These are phyloP conservation scores for Pisolithus orientalis DNA, from an alignment of 768 basidiomycete species.

Conservation along the genomic window DNA sequence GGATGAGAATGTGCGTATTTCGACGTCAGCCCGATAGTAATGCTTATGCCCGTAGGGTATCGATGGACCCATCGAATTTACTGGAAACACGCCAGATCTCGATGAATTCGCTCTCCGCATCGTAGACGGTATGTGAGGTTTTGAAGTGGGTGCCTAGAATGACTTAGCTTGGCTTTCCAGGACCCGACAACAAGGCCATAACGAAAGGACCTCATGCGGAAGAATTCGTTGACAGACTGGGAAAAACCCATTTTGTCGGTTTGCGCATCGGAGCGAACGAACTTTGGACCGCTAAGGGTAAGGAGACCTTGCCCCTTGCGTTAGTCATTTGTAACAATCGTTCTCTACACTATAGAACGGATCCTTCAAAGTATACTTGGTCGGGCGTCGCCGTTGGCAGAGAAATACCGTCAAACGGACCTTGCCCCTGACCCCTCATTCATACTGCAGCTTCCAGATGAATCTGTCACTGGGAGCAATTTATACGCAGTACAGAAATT, in stretches of 20 bases:
- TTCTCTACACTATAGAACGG: conserved; percentile 38
- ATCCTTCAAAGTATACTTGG: conserved; percentile 56
- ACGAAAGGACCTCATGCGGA: conserved; percentile 50
- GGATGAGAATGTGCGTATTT: conserved; percentile 58
- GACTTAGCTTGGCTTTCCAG: conserved; percentile 31
- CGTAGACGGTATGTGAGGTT: conserved; percentile 53
- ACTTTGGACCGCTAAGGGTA: conserved; percentile 86
- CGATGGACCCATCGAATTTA: conserved; percentile 59
- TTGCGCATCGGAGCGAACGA: conserved; percentile 52
- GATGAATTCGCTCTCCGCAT: conserved; percentile 80
- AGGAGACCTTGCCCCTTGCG: not conserved
- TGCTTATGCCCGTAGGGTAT: conserved; percentile 53
- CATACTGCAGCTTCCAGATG: conserved; percentile 70
- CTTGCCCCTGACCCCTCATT: conserved; percentile 74
- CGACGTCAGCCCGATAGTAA: not conserved
- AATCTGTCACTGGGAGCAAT: conserved; percentile 65
- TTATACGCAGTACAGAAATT: conserved; percentile 83
- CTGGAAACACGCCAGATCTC: conserved; percentile 70
- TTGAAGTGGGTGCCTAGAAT: not conserved
- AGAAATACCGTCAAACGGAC: conserved; percentile 43
- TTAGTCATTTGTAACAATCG: not conserved
- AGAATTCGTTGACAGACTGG: conserved; percentile 54
- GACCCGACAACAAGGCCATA: conserved; percentile 49
- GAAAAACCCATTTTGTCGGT: conserved; percentile 68
- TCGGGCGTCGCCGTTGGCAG: conserved; percentile 47